phyloP scores from a whole-genome alignment of 2,329 filamentous ascomycete genomes.

The Colletotrichum musae region DNA sequence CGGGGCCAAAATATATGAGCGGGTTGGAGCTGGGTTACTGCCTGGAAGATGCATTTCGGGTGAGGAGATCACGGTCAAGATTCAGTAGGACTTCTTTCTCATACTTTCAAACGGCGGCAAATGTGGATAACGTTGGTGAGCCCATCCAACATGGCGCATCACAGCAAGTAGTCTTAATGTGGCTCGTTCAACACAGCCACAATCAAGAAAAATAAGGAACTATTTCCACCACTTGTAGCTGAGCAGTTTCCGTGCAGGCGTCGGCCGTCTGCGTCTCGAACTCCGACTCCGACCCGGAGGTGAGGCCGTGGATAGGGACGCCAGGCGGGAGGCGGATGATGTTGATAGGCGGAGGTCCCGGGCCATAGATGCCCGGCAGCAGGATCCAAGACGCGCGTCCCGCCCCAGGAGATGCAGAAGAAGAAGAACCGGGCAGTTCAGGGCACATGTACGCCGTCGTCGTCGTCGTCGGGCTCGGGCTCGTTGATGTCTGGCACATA shows the following conservation, averaged over 20 bases:
- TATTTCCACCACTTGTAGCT: slow-evolving; percentile 1
- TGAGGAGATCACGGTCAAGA: background rate
- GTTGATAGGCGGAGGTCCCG: slow-evolving; percentile 36
- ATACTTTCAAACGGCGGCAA: too few species aligned
- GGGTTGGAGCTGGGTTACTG: background rate
- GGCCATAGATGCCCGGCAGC: slow-evolving; percentile 41
- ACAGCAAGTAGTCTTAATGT: too few species aligned
- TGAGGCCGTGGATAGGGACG: slow-evolving; percentile 23
- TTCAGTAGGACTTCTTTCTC: too few species aligned
- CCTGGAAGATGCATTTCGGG: background rate
- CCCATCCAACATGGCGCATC: too few species aligned
- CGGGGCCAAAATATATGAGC: background rate
- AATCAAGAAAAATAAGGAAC: too few species aligned
- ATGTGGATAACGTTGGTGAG: too few species aligned
- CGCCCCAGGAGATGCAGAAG: slow-evolving; percentile 42
- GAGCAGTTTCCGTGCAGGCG: background rate
- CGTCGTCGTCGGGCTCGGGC: slow-evolving; percentile 31
- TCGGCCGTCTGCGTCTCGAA: too few species aligned
- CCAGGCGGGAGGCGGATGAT: slow-evolving; percentile 31
- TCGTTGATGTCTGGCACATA: background rate
- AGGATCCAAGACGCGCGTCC: slow-evolving; percentile 35
- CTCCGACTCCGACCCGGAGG: too few species aligned
- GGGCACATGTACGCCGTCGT: slow-evolving; percentile 37
- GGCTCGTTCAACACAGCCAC: too few species aligned
- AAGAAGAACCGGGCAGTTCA: slow-evolving; percentile 43